Evolutionary conservation across 176 grass and related monocot genomes (phyloP).

Genomic region (Thalia dealbata): DNA sequence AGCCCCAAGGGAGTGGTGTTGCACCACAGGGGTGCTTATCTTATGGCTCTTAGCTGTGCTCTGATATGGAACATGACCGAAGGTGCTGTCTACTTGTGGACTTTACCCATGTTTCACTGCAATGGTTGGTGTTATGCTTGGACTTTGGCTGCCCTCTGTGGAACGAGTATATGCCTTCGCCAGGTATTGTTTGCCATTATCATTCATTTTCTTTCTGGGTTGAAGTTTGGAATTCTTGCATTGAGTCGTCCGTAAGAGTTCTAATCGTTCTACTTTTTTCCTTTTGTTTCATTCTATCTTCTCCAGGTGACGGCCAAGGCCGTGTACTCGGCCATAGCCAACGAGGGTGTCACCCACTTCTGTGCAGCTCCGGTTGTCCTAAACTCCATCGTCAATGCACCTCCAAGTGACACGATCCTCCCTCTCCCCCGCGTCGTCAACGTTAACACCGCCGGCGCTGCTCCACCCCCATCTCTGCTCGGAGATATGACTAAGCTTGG

Average conservation of each 20-base stretch:
- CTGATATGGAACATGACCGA: conserved; percentile 68
- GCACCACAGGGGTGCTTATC: conserved; percentile 79
- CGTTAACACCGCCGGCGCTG: conserved; percentile 63
- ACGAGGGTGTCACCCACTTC: conserved; percentile 81
- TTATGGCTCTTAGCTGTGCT: conserved; percentile 71
- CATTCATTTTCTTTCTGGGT: background rate
- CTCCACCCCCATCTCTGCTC: conserved; percentile 65
- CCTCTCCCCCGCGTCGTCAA: conserved; percentile 55
- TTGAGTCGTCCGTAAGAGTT: background rate
- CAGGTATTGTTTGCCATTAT: conserved; percentile 39
- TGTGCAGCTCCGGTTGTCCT: conserved; percentile 79
- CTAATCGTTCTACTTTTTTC: background rate
- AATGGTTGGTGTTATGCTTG: conserved; percentile 95
- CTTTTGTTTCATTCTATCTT: background rate
- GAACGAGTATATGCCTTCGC: conserved; percentile 90
- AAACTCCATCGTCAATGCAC: conserved; percentile 69
- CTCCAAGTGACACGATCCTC: conserved; percentile 56
- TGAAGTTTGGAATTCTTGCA: too few species aligned
- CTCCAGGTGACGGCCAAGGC: conserved; percentile 67
- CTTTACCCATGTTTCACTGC: conserved; percentile 92
- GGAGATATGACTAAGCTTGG: conserved; percentile 52
- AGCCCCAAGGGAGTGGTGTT: conserved; percentile 84
- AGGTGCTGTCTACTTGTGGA: conserved; percentile 76
- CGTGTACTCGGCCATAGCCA: conserved; percentile 55
- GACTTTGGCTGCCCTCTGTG: conserved; percentile 70